These are phyloP conservation scores for Funneliformis caledonium DNA, from an alignment of 371 early-diverging fungal species.

Conservation along the genomic window DNA sequence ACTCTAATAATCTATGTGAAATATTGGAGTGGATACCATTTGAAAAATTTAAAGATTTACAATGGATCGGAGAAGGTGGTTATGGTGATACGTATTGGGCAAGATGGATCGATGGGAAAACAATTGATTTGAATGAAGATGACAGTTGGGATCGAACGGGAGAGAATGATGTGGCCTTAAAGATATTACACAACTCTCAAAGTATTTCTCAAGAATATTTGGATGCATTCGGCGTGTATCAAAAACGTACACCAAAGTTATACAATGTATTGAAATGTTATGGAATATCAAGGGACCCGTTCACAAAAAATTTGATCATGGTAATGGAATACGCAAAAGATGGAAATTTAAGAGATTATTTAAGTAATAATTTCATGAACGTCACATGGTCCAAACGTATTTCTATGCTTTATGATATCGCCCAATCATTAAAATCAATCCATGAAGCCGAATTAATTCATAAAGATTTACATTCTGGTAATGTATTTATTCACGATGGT, in stretches of 20 bases:
- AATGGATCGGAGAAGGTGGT: constrained; percentile 20
- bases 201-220: neutral
- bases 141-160: neutral
- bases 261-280: neutral
- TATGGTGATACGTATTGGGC: constrained; percentile 13
- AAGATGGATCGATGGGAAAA: neutral
- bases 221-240: neutral
- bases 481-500: constrained; percentile 4
- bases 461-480: constrained; percentile 26
- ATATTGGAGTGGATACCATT: constrained; percentile 37
- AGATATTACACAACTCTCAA: neutral
- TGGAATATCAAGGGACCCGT: constrained; percentile 28
- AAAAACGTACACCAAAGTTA: neutral
- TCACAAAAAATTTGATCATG: neutral
- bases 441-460: constrained; percentile 22
- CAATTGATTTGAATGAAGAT: constrained; percentile 1
- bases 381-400: constrained; percentile 3
- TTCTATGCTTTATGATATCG: neutral
- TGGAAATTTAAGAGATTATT: constrained; percentile 9
- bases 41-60: constrained; percentile 24
- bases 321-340: constrained; percentile 28
- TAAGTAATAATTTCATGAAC: neutral
- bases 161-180: neutral
- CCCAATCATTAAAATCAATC: neutral
- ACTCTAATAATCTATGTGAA: constrained; percentile 10